Evolutionary conservation across 768 basidiomycete genomes (phyloP), one percentile per base, ranked within the genome.

Genomic region (Rhizopogon vesiculosus): DNA sequence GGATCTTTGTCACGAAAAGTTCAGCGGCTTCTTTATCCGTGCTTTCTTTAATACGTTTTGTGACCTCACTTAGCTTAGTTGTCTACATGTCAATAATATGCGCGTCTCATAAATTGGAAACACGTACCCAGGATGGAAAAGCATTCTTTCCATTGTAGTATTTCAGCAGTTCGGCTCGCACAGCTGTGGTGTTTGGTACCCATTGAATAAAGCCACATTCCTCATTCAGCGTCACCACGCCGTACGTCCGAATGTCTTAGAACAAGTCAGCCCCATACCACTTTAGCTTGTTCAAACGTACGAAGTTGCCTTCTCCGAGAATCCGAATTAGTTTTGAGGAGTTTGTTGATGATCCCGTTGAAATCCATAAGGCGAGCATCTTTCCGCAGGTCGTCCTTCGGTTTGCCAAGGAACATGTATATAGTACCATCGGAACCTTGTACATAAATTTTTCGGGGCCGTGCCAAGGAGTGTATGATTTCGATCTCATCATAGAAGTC

Each of bases 171-270:
- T 98, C 80, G 1, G 82, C 80, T 29, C 96, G 86, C 39, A 98
- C 71, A 1, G 93, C 89, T 28, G 84, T 78, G 1, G 95, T 97
- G 67, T 98, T 89, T 0, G 89, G 91, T 3, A 99, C 97, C 97
- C 97, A 99, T 83, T 99, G 93, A 54, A 98, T 93, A 48, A 98
- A 84, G 0, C 97, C 97, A 64, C 95, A 98, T 61, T 96, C 93
- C 62, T 98, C 96, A 66, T 97, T 98, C 59, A 99, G 78, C 5
- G 95, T 92, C 28, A 97, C 88, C n/a, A 98, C 93, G n/a, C 93
- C 91, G 65, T 98, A 99, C 2, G 97, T 98, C 25, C 96, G 85
- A 56, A 99, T 93, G 66, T 89, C 96, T 61, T 54, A 16, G 16
- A 35, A 42, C 25, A 48, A 12, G 15, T n/a, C 3, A 41, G 42